Base-by-base conservation (phyloP, 148 eudicot genomes). In the Spergularia marina region DNA sequence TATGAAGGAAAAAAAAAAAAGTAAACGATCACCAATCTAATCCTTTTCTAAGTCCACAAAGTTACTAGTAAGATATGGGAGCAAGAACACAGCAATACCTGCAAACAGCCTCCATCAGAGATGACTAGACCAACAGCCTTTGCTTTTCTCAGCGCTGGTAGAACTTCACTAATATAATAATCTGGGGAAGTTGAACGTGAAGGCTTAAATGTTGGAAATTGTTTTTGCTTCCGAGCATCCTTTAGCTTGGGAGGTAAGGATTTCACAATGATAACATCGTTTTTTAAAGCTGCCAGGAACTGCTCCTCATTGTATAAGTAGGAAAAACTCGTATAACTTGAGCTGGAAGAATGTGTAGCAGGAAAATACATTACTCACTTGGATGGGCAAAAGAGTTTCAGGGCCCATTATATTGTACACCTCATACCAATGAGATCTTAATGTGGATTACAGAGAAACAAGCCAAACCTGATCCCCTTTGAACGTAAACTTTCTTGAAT, bases 251-350 rank as follows among this genome's bases (percentile, higher is more conserved):
- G 81, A 63, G 98, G 98, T 65, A 92, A 84, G 74, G 76, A 82
- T 83, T 85, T 90, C 66, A 90, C 85, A 82, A 95, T 71, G 59
- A 82, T 82, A 21, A 95, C 90, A 83, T 95, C 98, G 77, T 84
- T 90, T 72, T 84, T 79, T 47, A 95, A 83, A 76, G 91, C 88
- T 75, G 87, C 82, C 68, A 87, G 82, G 79, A 95, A 95, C 76
- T 89, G 89, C 69, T 92, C 97, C 78, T 90, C 97, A 65, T 92
- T 83, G 82, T 95, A 95, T 21, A 95, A 73, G 84, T 92, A 92
- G 21, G 97, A 90, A 85, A 92, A 95, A 75, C 97, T 90, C 67
- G 84, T 84, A 84, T 87, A 95, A 86, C 83, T 86, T 75, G 91
- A 89, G 83, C 98, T 95, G 96, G 80, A 82, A 51, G 68, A 72